These are phyloP conservation scores for Lachancea quebecensis DNA, from an alignment of 805 yeast genomes.

Conservation along the genomic window DNA sequence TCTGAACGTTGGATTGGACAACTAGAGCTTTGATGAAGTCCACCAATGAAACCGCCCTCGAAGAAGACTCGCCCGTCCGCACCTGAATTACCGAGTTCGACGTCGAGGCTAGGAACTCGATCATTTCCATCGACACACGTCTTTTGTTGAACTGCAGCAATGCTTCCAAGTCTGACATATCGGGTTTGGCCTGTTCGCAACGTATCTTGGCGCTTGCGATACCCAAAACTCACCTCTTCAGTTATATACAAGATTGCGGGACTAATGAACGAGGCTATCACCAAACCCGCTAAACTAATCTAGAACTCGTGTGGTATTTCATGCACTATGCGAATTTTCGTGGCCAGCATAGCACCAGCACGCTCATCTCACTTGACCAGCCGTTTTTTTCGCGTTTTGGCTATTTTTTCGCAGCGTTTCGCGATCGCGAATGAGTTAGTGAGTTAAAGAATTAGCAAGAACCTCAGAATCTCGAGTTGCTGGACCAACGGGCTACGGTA, in stretches of 20 bases:
- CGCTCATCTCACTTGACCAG: neutral
- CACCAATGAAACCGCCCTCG: conserved; percentile 39
- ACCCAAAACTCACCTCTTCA: neutral
- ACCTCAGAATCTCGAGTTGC: too few species aligned
- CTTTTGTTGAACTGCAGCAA: conserved; percentile 22
- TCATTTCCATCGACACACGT: conserved; percentile 27
- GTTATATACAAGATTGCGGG: neutral
- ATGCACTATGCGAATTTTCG: too few species aligned
- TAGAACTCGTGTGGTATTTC: neutral
- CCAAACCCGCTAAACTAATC: neutral
- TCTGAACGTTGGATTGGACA: conserved; percentile 81
- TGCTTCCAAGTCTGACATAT: conserved; percentile 27
- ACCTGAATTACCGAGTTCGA: conserved; percentile 27
- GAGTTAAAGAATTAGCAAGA: too few species aligned
- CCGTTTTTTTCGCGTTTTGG: neutral
- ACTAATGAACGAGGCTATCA: too few species aligned
- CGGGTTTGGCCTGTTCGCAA: too few species aligned
- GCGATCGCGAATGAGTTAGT: neutral
- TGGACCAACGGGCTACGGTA: too few species aligned
- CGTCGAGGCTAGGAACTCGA: conserved; percentile 20
- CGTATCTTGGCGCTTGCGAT: too few species aligned
- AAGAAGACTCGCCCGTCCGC: conserved; percentile 9
- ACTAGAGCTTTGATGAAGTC: conserved; percentile 69
- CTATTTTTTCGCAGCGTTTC: neutral
- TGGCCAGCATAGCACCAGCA: neutral